Evolutionary conservation across 495 filamentous ascomycete genomes (phyloP), one percentile per base, ranked within the genome.

Genomic region (Penicillium fimorum): DNA sequence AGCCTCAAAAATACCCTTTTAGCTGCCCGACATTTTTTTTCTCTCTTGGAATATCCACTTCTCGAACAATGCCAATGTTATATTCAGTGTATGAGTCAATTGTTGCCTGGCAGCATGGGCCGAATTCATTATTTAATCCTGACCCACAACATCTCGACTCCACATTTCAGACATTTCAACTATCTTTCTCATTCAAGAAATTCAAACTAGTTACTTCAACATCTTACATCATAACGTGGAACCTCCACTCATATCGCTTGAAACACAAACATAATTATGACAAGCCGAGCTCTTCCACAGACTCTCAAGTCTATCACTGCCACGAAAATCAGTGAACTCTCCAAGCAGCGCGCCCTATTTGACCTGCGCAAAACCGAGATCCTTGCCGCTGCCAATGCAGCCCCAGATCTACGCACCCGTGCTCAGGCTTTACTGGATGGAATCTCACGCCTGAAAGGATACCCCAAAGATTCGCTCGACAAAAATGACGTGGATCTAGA

Each of bases 221-320:
- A 11, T 33, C 10, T 11, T 9, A 6, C 15, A 2, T 38, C 35
- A 27, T 27, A 22, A 1, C 22, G 22, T 22, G n/a, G n/a, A n/a
- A n/a, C n/a, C n/a, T n/a, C n/a, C n/a, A n/a, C n/a, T n/a, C n/a
- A n/a, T n/a, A n/a, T n/a, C n/a, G n/a, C 2, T 22, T 22, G 2
- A 22, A 22, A 22, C 22, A 1, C 25, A 11, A 29, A 32, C 12
- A 12, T n/a, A 49, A 56, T 32, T 32, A 77, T 73, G 70, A 37
- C 68, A 30, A 56, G 53, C 41, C 44, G 62, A 25, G 71, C 71
- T 54, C 72, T 87, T 55, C 85, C 85, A 8, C 77, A 84, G 62
- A 85, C 84, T 15, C 75, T 89, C 17, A 79, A 82, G 57, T 82
- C 82, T 10, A 87, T 89, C 69, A 89, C 85, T 20, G 71, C 71